These are phyloP conservation scores for Diaporthe nobilis DNA, from an alignment of 2,329 filamentous ascomycete species.

Conservation along the genomic window DNA sequence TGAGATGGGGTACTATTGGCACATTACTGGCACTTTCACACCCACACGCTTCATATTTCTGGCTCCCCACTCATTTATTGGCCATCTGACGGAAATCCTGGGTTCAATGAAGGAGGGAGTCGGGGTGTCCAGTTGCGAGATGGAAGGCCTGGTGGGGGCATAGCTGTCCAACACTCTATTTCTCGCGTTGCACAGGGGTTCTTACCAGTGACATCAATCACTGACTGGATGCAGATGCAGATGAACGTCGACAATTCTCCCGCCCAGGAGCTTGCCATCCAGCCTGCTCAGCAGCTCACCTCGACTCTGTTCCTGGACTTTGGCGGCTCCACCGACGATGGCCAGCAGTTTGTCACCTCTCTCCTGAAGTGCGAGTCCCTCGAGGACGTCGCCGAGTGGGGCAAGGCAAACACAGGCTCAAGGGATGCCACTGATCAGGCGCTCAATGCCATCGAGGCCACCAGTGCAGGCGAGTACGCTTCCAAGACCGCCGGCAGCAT, in stretches of 20 bases:
- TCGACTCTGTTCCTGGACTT: background rate
- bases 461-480: background rate
- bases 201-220: slow-evolving; percentile 1
- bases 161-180: background rate
- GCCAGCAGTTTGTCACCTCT: background rate
- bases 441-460: background rate
- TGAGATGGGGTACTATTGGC: background rate
- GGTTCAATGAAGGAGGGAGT: background rate
- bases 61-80: background rate
- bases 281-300: background rate
- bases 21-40: slow-evolving; percentile 7
- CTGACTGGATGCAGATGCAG: slow-evolving; percentile 11
- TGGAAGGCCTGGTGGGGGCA: background rate
- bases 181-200: background rate
- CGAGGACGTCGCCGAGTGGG: no score
- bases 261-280: background rate
- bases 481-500: background rate
- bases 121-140: slow-evolving; percentile 5
- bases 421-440: background rate
- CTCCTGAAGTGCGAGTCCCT: no score
- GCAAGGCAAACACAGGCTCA: no score
- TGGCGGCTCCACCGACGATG: background rate
- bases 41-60: background rate
- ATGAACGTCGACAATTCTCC: background rate
- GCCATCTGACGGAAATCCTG: background rate